These are phyloP conservation scores for Pelargonium fulgidum DNA, from an alignment of 441 rosid species.

Conservation along the genomic window DNA sequence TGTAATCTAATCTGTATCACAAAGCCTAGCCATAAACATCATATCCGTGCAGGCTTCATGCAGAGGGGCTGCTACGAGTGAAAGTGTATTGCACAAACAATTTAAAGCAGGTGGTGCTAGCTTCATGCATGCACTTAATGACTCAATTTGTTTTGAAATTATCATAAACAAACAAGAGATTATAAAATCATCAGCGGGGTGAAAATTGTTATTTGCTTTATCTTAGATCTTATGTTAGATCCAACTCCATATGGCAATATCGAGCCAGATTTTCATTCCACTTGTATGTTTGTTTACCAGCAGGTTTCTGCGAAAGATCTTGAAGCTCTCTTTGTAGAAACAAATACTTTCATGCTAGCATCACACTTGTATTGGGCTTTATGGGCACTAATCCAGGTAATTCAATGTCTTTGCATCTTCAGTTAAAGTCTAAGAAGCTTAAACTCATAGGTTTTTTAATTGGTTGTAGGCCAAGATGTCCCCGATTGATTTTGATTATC, in stretches of 20 bases:
- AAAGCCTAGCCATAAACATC: neutral
- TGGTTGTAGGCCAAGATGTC: constrained; percentile 81
- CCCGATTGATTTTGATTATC: constrained; percentile 81
- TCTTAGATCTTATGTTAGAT: neutral
- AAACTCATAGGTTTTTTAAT: neutral
- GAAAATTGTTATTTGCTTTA: neutral
- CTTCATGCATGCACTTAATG: neutral
- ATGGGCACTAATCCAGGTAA: constrained; percentile 96
- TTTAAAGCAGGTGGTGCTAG: neutral
- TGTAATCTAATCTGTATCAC: neutral
- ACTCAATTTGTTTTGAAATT: neutral
- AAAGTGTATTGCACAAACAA: neutral
- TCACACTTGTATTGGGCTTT: constrained; percentile 85
- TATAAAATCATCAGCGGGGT: neutral
- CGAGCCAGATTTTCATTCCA: neutral
- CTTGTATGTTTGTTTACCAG: constrained; percentile 8
- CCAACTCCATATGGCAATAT: neutral
- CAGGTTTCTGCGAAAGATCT: constrained; percentile 61
- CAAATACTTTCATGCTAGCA: constrained; percentile 68
- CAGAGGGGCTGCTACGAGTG: neutral
- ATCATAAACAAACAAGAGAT: neutral
- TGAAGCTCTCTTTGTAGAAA: constrained; percentile 56
- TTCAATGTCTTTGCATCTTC: neutral
- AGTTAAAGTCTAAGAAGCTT: constrained; percentile 6
- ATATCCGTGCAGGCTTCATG: neutral